Evolutionary conservation across 352 stramenopile species (phyloP).

Genomic region (Pythium myriotylum): DNA sequence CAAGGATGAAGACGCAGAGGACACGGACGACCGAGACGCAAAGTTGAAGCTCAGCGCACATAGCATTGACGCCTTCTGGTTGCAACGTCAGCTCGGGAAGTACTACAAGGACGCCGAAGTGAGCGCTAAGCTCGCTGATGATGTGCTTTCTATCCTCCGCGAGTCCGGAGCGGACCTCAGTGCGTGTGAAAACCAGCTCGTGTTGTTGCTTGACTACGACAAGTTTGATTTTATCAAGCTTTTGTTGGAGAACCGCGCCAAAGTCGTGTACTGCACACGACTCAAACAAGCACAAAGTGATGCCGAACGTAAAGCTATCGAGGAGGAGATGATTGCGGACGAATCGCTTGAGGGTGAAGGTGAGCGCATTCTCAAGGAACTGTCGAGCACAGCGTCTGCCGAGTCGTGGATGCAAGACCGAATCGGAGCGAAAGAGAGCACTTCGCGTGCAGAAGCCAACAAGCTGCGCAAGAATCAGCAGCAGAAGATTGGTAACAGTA

Average conservation of each 20-base stretch:
- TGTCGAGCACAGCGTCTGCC: conserved; percentile 88
- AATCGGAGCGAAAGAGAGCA: conserved; percentile 85
- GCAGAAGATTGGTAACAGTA: conserved; percentile 32
- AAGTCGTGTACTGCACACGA: conserved; percentile 96
- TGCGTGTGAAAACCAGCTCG: conserved; percentile 96
- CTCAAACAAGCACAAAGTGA: conserved; percentile 97
- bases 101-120: conserved; percentile 96
- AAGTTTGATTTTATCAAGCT: conserved; percentile 99
- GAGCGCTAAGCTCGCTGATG: conserved; percentile 90
- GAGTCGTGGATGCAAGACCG: conserved; percentile 96
- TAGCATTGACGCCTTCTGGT: conserved; percentile 98
- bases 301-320: conserved; percentile 87
- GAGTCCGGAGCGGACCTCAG: conserved; percentile 72
- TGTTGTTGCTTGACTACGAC: conserved; percentile 98
- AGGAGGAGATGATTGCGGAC: conserved; percentile 85
- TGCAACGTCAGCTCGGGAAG: conserved; percentile 96
- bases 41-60: conserved; percentile 91
- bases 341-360: conserved; percentile 91
- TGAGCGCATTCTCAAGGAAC: conserved; percentile 87
- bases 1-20: conserved; percentile 67
- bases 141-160: conserved; percentile 83
- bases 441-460: conserved; percentile 79
- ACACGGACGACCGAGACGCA: conserved; percentile 57
- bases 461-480: conserved; percentile 80
- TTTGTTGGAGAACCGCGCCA: conserved; percentile 94